Percentiles rank a stretch among this genome's conserved stretches.
phyloP scores from a whole-genome alignment of 1,139 yeast species.

The Sugiyamaella grinbergsii region DNA sequence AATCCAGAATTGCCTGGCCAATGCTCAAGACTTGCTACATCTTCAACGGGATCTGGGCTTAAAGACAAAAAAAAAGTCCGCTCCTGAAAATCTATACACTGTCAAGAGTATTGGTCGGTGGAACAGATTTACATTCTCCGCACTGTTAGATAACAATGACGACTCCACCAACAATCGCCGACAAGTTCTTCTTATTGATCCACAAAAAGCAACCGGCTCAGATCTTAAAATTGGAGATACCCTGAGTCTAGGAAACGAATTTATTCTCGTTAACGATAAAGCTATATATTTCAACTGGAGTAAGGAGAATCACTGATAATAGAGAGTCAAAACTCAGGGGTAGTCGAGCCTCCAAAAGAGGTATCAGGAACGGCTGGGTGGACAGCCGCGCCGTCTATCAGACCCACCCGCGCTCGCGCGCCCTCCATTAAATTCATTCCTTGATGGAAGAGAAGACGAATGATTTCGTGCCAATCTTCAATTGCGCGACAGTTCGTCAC shows the following conservation, averaged over 20 bases:
- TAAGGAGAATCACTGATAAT: background rate
- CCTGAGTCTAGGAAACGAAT: background rate
- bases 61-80: background rate
- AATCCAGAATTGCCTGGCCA: constrained; percentile 20
- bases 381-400: constrained; percentile 1
- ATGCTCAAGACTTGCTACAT: constrained; percentile 15
- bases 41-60: constrained; percentile 16
- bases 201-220: background rate
- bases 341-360: background rate
- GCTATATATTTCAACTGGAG: constrained; percentile 8
- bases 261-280: background rate
- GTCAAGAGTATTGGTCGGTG: constrained; percentile 10
- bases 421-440: no score
- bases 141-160: background rate
- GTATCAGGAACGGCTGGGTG: background rate
- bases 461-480: no score
- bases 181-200: constrained; percentile 10
- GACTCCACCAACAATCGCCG: background rate
- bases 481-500: no score
- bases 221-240: constrained; percentile 2
- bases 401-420: no score
- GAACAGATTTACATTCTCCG: constrained; percentile 13
- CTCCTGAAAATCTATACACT: background rate
- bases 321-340: constrained; percentile 10
- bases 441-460: no score